Base-by-base conservation (phyloP, 2,329 filamentous ascomycete genomes). In the Aspergillus sp. region DNA sequence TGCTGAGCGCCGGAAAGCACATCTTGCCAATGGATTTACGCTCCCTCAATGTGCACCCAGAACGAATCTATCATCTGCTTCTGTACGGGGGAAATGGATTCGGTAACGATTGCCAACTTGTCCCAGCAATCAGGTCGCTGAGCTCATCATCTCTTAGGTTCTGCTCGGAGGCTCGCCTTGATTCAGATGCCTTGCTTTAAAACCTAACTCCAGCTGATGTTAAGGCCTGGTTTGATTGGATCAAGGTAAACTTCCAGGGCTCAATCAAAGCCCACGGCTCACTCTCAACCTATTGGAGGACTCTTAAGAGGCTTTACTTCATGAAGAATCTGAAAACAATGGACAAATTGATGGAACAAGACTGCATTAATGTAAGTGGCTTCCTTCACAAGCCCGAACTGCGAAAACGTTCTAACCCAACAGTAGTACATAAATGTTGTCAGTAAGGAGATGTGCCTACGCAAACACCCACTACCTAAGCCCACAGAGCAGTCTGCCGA, bases 141-240 rank as follows among this genome's bases (percentile, higher is more conserved):
- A 44, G n/a, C 7, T 19, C 40, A 8, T 35, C 27, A 27, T 36
- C 42, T 33, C 11, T 13, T 6, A 52, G 50, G n/a, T 52, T 48
- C 42, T 51, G 48, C 41, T 26, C 34, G 5, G 28, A 50, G n/a
- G 38, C 45, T 38, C 7, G 11, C 31, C 32, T 37, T 33, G 37
- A 51, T 28, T 45, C 45, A 27, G 47, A 48, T 42, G 10, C 29
- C n/a, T 33, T 45, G 9, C 42, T 49, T 27, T 29, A 34, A 12
- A 51, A 51, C 27, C 45, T 53, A 8, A 49, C 42, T 19, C 11
- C 41, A 10, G 32, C 40, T 8, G 39, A 52, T 46, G 40, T 50
- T 11, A 54, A 52, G 35, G 40, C 41, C 31, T 54, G 43, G 44
- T 52, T 54, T 47, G 28, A 54, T 37, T 54, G 34, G 51, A 52